These are phyloP conservation scores for Lomentospora prolificans DNA, from an alignment of 2,329 filamentous ascomycete species.

Conservation along the genomic window DNA sequence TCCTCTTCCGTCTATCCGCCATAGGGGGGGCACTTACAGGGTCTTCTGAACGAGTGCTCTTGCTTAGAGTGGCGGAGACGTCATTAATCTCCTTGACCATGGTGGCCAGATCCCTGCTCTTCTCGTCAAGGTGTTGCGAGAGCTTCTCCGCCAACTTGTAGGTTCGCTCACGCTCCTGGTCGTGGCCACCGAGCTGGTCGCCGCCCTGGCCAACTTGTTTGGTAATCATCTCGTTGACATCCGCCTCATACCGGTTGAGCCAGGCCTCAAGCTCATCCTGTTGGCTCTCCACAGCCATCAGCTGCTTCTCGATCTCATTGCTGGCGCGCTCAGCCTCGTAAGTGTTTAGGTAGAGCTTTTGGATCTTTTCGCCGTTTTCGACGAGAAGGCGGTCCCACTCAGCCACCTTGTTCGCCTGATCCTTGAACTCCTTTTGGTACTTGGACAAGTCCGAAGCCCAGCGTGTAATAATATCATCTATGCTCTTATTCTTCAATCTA, in stretches of 20 bases:
- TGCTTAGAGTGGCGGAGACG: constrained; percentile 80
- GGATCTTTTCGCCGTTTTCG: constrained; percentile 90
- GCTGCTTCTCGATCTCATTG: constrained; percentile 85
- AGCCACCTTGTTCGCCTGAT: constrained; percentile 77
- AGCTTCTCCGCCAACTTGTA: constrained; percentile 94
- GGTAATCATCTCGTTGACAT: constrained; percentile 81
- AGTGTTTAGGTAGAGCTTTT: constrained; percentile 82
- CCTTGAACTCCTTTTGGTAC: constrained; percentile 94
- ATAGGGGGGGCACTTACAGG: constrained; percentile 50
- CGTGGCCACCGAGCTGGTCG: constrained; percentile 73
- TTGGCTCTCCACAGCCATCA: constrained; percentile 80
- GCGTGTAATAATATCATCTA: constrained; percentile 96
- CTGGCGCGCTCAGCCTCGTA: constrained; percentile 91
- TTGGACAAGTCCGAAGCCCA: constrained; percentile 94
- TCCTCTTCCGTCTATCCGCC: neutral
- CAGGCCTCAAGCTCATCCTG: constrained; percentile 83
- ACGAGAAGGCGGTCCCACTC: constrained; percentile 88
- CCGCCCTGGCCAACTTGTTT: constrained; percentile 65
- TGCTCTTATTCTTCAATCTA: constrained; percentile 93
- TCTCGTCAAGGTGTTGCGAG: constrained; percentile 81
- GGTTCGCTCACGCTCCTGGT: constrained; percentile 90
- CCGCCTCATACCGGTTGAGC: constrained; percentile 82
- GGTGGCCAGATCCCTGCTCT: constrained; percentile 82
- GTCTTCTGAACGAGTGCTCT: constrained; percentile 79
- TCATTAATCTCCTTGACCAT: constrained; percentile 99